Evolutionary conservation across 192 early-diverging fungal genomes (phyloP).

Genomic region (Ambispora gerdemannii): DNA sequence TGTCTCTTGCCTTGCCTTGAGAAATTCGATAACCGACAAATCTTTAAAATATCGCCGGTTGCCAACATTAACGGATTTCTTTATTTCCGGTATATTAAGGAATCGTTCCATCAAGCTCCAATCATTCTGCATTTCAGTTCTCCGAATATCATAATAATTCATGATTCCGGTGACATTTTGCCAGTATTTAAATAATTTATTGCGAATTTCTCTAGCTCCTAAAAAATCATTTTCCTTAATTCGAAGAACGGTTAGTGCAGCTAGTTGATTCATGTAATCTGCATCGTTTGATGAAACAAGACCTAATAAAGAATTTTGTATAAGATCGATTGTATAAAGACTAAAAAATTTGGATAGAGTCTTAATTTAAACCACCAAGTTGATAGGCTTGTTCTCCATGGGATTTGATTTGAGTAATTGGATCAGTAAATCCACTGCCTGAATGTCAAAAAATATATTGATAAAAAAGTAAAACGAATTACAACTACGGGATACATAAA

Average conservation of each 20-base stretch:
- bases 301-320: slow-evolving; percentile 30
- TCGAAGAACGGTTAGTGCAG: slow-evolving; percentile 40
- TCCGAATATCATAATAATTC: slow-evolving; percentile 78
- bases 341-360: too few relatives aligned
- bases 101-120: slow-evolving; percentile 59
- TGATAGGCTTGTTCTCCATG: slow-evolving; percentile 59
- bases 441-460: too few relatives aligned
- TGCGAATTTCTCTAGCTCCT: slow-evolving; percentile 45
- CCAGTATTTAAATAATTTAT: slow-evolving; percentile 62
- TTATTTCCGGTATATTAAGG: slow-evolving; percentile 52
- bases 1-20: too few relatives aligned
- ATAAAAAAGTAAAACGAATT: too few relatives aligned
- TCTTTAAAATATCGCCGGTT: slow-evolving; percentile 49
- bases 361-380: slow-evolving; percentile 36
- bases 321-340: not conserved
- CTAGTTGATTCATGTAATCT: slow-evolving; percentile 34
- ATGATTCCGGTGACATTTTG: slow-evolving; percentile 64
- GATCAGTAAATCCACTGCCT: slow-evolving; percentile 70
- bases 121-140: slow-evolving; percentile 58
- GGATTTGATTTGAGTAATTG: slow-evolving; percentile 49
- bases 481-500: too few relatives aligned
- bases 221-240: slow-evolving; percentile 50
- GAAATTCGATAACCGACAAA: slow-evolving; percentile 45
- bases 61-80: slow-evolving; percentile 61
- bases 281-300: slow-evolving; percentile 50